Evolutionary conservation across 352 stramenopile genomes (phyloP), one percentile per base, ranked within the genome.

Genomic region (Pythium myriotylum): DNA sequence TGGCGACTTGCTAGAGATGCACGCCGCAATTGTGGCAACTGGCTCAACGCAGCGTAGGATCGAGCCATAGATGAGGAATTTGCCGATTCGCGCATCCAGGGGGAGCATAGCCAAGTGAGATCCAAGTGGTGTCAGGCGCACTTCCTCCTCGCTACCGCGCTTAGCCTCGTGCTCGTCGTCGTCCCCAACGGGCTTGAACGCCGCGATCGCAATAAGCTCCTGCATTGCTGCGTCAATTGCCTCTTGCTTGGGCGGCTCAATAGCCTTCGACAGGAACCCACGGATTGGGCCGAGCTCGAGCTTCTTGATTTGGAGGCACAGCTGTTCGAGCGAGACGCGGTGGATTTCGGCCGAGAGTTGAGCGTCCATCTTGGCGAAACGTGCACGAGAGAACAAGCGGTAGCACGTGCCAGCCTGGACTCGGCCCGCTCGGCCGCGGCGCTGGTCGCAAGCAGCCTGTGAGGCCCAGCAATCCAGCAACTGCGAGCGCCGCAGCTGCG

Each of bases 61-160:
- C 13, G 84, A 91, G n/a, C 88, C 88, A 45, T 89, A 96, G 35
- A 96, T 78, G 2, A 95, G 54, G 56, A 96, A 90, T 56, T 96
- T 96, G 61, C 83, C 88, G 29, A 96, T 90, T 17, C 87, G 88
- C 19, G 88, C 88, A 52, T 96, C 86, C 35, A 96, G 65, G 13
- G 88, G 86, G 23, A 95, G 68, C 80, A 90, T 91, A 4, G 80
- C 83, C 57, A 94, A 70, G 59, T 92, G 81, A 17, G 83, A 83
- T 3, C 97, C 97, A 0, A 99, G 75, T 14, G 96, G 91, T 42
- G 97, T 99, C 27, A 99, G 68, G 17, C 56, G 52, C 16, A 91
- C 79, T 57, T 89, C 81, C 14, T 74, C 52, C 4, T 56, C 9
- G 17, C 22, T 9, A 6, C 13, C 17, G 29, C 32, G 14, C 32